Percentiles rank a stretch among this genome's conserved stretches.
phyloP scores from a whole-genome alignment of 2,329 filamentous ascomycete genomes.

The Blastomyces emzantsi region DNA sequence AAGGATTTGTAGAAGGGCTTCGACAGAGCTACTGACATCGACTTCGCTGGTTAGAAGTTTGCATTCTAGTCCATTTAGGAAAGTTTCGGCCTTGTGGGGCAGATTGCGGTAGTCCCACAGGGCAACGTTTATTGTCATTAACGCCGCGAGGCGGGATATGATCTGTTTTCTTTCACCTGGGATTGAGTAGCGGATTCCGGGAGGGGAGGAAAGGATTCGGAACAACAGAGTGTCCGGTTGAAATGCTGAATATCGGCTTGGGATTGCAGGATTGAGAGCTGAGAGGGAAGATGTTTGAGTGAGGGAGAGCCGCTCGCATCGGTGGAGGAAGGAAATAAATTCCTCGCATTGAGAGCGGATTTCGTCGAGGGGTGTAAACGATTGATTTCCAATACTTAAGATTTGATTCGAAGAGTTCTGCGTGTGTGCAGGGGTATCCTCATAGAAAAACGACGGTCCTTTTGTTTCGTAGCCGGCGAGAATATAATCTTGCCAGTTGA shows the following conservation, averaged over 20 bases:
- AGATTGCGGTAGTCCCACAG: constrained; percentile 35
- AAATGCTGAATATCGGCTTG: constrained; percentile 25
- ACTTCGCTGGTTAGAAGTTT: constrained; percentile 30
- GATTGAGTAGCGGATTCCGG: constrained; percentile 26
- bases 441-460: constrained; percentile 29
- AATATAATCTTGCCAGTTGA: constrained; percentile 37
- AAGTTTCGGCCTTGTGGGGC: constrained; percentile 23
- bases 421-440: constrained; percentile 13
- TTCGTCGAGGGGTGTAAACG: constrained; percentile 19
- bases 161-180: constrained; percentile 34
- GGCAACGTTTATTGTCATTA: constrained; percentile 33
- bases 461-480: constrained; percentile 32
- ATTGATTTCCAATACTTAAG: not conserved
- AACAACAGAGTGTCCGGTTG: constrained; percentile 25
- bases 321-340: constrained; percentile 32
- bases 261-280: constrained; percentile 13
- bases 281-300: constrained; percentile 20
- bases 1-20: constrained; percentile 33
- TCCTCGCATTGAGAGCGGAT: constrained; percentile 30
- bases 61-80: constrained; percentile 27
- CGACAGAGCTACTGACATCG: constrained; percentile 30
- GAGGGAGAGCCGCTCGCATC: constrained; percentile 30
- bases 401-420: constrained; percentile 7
- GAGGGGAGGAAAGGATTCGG: constrained; percentile 27
- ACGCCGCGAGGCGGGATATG: constrained; percentile 27